A percentile compares a stretch with the other conserved stretches of the same genome.
These are phyloP conservation scores for Colletotrichum falcatum DNA, from an alignment of 2,329 filamentous ascomycete species.

Conservation along the genomic window DNA sequence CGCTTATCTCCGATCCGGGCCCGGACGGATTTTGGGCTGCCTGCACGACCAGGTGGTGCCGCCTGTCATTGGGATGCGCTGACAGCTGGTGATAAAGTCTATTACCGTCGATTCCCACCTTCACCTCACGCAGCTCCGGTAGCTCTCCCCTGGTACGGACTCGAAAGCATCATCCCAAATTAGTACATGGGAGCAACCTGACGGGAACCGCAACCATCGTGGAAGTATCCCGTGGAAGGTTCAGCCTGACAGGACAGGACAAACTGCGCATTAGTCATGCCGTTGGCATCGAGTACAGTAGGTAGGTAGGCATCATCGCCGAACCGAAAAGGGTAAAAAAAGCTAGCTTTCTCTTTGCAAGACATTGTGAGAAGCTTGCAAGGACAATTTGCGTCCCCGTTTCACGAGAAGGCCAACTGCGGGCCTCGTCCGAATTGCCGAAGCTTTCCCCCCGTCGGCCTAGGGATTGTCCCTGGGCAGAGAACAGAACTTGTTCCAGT, in stretches of 20 bases:
- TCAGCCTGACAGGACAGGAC: neutral
- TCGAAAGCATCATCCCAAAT: neutral
- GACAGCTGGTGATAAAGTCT: neutral
- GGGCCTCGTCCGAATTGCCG: no score
- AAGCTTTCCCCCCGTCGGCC: neutral
- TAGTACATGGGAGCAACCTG: neutral
- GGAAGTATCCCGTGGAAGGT: neutral
- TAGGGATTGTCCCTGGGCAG: no score
- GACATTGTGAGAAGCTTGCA: no score
- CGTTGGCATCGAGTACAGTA: no score
- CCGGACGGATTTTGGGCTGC: slow-evolving; percentile 19
- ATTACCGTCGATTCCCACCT: no score
- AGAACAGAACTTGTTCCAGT: no score
- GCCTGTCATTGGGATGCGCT: rapidly evolving
- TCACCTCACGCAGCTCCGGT: no score
- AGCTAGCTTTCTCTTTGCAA: neutral
- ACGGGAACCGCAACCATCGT: neutral
- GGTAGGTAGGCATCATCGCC: neutral
- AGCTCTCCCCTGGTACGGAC: no score
- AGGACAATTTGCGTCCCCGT: no score
- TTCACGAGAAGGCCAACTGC: neutral
- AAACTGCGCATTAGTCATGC: neutral
- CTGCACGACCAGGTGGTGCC: neutral
- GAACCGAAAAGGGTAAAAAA: neutral
- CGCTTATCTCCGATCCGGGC: slow-evolving; percentile 29